A percentile compares a stretch with the other conserved stretches of the same genome.
phyloP scores from a whole-genome alignment of 2,329 filamentous ascomycete genomes.

The Cytospora piceicola region DNA sequence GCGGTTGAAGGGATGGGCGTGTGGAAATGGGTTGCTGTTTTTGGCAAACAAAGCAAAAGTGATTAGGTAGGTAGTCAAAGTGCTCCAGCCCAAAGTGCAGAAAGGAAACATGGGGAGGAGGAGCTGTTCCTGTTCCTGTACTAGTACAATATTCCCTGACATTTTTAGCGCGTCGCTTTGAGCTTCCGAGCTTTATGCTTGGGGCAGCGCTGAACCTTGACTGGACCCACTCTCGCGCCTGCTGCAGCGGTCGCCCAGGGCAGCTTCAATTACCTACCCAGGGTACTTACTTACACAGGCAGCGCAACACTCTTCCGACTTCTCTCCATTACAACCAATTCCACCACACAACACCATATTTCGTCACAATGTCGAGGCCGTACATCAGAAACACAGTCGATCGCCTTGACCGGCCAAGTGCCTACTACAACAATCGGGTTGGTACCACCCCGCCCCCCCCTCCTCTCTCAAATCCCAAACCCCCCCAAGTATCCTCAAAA shows the following conservation, averaged over 20 bases:
- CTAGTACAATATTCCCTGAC: conserved; percentile 15
- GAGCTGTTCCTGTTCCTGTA: conserved; percentile 3
- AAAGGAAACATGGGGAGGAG: conserved; percentile 19
- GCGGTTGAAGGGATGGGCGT: neutral
- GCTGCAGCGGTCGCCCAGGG: conserved; percentile 9
- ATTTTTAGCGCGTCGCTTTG: conserved; percentile 31
- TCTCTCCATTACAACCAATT: neutral
- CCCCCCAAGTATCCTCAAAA: neutral
- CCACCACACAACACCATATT: conserved; percentile 26
- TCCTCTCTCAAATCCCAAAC: conserved; percentile 23
- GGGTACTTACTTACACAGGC: no score
- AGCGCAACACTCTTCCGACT: neutral
- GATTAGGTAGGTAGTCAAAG: neutral
- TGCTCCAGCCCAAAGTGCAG: conserved; percentile 9
- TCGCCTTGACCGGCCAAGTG: conserved; percentile 89
- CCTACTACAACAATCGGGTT: conserved; percentile 83
- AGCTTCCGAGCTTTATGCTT: conserved; percentile 12
- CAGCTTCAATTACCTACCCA: neutral
- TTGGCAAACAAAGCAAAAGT: conserved; percentile 7
- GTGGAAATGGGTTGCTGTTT: neutral
- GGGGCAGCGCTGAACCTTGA: neutral
- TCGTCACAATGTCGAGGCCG: conserved; percentile 47
- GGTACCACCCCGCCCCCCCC: conserved; percentile 16
- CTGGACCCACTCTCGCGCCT: conserved; percentile 25
- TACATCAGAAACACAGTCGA: conserved; percentile 75